Evolutionary conservation across 1,139 yeast species (phyloP), one percentile per base, ranked within the genome.

Genomic region (Taphrina deformans): DNA sequence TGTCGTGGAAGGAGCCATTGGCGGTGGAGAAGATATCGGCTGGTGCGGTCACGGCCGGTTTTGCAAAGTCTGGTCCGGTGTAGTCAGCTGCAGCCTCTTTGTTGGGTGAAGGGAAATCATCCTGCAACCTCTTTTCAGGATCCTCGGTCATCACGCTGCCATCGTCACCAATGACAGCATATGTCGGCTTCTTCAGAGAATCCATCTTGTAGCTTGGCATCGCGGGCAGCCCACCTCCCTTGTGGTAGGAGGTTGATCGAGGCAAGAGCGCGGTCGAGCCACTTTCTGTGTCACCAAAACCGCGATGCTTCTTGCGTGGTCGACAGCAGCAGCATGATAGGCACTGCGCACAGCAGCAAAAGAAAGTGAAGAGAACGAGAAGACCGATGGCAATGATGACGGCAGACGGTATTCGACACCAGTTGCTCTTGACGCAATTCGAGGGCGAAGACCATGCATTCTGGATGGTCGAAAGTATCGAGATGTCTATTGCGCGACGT

Each of bases 321-420:
- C 50, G 27, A 23, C 65, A 61, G 35, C 65, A 61, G 60, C 65
- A 61, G 45, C 65, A 61, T 23, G 65, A 55, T 23, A 61, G 48
- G 18, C 59, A 61, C 45, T 53, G 59, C 16, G 59, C 59, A 33
- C 59, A 52, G 59, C 65, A 61, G 53, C 62, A 68, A 58, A 69
- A 55, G 27, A 64, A 65, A 18, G 69, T 62, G 27, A 63, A 62
- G 27, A 66, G 62, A 65, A 72, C 31, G 58, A 62, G 50, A 61
- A 65, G 24, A 44, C 50, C 35, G 65, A 68, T 21, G 55, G 63
- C 35, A 67, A 68, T 3, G 69, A 46, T 23, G 40, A 64, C 26
- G 24, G 64, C 52, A 14, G 50, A 33, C 16, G 63, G 65, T 21
- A 55, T 64, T 14, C 66, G 55, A 38, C 66, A 61, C 65, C 63